Evolutionary conservation across 1,139 yeast species (phyloP), one percentile per base, ranked within the genome.

Genomic region (Nematodospora anomalae): DNA sequence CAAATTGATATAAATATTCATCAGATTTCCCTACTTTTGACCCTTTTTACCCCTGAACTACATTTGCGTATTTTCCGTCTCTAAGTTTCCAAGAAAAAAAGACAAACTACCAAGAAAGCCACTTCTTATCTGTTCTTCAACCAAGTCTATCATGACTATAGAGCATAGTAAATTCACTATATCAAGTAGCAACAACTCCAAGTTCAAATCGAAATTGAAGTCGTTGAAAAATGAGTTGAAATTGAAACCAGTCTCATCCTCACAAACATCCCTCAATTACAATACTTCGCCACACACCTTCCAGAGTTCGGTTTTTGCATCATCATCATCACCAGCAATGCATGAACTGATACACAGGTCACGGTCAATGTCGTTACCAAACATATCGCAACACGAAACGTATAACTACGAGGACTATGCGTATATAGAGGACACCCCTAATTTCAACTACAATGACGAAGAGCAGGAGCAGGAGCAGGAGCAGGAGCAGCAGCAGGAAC

Each of bases 181-280:
- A 18, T 8, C 21, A 6, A 18, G 21, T 8, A 18, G 21, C 21
- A 18, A 18, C 21, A 18, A 18, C 21, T 18, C 27, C 7, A 32
- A 26, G 25, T 26, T 32, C 8, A 37, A 40, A 18, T 26, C 35
- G 11, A 35, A 35, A 14, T 14, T 35, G 13, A 24, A 25, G 25
- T 28, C 30, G 25, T 35, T 35, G 16, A 35, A 34, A 12, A 23
- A 30, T 26, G 35, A 32, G 21, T 30, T 32, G 13, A 30, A 32
- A 12, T 16, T 30, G 10, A 12, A 13, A 29, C 20, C 18, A 16
- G 10, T 24, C 32, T n/a, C 16, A 14, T 28, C 23, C 15, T 25
- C 15, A 15, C 24, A 10, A 16, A 20, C 21, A 26, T 18, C 16
- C 26, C 18, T 20, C 27, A 16, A n/a, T 27, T 8, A 12, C 23